These are phyloP conservation scores for Debaryomyces fabryi DNA, from an alignment of 1,139 yeast species.

Conservation along the genomic window DNA sequence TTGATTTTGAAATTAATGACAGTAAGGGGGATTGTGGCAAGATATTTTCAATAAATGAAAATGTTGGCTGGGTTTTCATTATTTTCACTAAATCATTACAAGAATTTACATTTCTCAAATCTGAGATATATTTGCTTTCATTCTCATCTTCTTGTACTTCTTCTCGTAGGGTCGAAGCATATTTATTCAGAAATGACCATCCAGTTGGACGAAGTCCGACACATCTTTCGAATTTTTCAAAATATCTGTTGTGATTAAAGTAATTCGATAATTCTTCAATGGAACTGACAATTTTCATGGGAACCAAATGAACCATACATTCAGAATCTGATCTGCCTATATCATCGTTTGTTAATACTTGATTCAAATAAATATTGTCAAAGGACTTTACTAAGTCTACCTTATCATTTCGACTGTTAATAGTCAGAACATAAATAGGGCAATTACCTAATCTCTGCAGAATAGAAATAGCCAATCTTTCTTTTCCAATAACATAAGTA, in stretches of 20 bases:
- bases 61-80: conserved; percentile 15
- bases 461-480: conserved; percentile 71
- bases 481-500: conserved; percentile 91
- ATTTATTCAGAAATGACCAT: conserved; percentile 59
- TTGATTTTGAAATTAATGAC: conserved; percentile 14
- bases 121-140: conserved; percentile 6
- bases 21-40: conserved; percentile 33
- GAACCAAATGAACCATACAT: conserved; percentile 71
- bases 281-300: conserved; percentile 53
- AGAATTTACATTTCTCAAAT: not conserved
- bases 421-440: conserved; percentile 55
- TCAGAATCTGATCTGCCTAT: conserved; percentile 40
- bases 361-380: conserved; percentile 35
- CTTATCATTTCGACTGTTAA: conserved; percentile 52
- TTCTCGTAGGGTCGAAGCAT: conserved; percentile 4
- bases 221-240: conserved; percentile 53
- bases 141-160: conserved; percentile 11
- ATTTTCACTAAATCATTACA: conserved; percentile 1
- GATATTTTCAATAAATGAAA: conserved; percentile 31
- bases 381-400: conserved; percentile 41
- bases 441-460: conserved; percentile 55
- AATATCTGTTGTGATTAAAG: conserved; percentile 51
- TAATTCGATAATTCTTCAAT: conserved; percentile 48
- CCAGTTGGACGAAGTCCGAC: conserved; percentile 83
- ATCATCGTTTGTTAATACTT: conserved; percentile 34